phyloP scores from a whole-genome alignment of 2,329 filamentous ascomycete genomes.

The Phaeomoniella chlamydospora region DNA sequence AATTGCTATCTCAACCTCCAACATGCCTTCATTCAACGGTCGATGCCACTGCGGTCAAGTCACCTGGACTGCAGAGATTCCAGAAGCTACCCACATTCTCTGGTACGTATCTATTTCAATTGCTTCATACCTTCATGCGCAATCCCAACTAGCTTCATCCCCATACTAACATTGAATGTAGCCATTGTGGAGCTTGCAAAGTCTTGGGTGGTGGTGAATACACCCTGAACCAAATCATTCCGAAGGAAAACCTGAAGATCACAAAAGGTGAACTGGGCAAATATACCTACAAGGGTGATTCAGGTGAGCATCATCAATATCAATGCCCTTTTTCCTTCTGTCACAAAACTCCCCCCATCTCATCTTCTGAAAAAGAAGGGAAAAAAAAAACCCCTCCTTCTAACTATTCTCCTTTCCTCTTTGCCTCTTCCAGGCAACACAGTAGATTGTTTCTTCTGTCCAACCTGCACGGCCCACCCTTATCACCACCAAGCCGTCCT shows the following conservation, averaged over 20 bases:
- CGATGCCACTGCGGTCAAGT: slow-evolving; percentile 41
- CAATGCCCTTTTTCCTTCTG: not conserved
- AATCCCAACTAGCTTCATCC: not conserved
- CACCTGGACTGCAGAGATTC: slow-evolving; percentile 36
- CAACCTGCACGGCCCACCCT: slow-evolving; percentile 38
- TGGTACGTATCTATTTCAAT: slow-evolving; percentile 10
- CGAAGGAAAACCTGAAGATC: slow-evolving; percentile 32
- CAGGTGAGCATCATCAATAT: slow-evolving; percentile 23
- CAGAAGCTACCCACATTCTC: slow-evolving; percentile 27
- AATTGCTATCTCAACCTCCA: too few species aligned
- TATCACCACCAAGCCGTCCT: slow-evolving; percentile 41
- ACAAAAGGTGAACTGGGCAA: slow-evolving; percentile 34
- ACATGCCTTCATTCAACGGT: slow-evolving; percentile 32
- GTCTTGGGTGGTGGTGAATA: slow-evolving; percentile 33
- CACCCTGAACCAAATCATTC: slow-evolving; percentile 41
- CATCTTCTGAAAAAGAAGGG: not conserved
- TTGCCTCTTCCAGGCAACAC: slow-evolving; percentile 26
- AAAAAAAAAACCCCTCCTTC: not conserved
- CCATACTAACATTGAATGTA: slow-evolving; percentile 13
- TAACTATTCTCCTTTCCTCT: slow-evolving; percentile 3
- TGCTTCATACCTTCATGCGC: not conserved
- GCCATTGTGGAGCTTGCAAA: slow-evolving; percentile 46
- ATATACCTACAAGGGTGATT: slow-evolving; percentile 43
- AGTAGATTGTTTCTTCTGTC: slow-evolving; percentile 44
- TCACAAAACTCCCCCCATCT: not conserved